Evolutionary conservation across 768 basidiomycete species (phyloP).

Genomic region (Lentinula lateritia): DNA sequence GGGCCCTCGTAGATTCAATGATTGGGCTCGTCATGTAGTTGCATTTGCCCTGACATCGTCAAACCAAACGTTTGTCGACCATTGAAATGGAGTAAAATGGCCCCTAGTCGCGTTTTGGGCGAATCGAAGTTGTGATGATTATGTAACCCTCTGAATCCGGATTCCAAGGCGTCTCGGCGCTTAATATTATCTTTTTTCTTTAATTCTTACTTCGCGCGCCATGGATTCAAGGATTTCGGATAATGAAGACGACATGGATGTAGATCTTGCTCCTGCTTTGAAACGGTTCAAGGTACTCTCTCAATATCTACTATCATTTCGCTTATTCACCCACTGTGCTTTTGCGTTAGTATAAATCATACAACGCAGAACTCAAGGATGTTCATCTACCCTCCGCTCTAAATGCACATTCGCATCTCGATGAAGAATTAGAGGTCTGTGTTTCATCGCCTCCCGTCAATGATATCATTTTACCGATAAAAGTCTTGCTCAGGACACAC

Average conservation of each 20-base stretch:
- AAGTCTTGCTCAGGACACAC: conserved; percentile 49
- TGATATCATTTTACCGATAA: neutral
- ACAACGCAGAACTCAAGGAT: conserved; percentile 36
- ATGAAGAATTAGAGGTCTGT: conserved; percentile 40
- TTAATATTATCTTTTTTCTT: neutral
- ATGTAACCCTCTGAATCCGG: too few relatives aligned
- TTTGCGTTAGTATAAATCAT: conserved; percentile 36
- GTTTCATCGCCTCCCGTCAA: neutral
- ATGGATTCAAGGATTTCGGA: neutral
- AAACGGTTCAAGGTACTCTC: conserved; percentile 8
- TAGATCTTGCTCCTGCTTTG: neutral
- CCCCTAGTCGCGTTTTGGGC: too few relatives aligned
- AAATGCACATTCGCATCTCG: conserved; percentile 27
- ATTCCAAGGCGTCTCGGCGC: neutral
- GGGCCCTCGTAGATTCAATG: too few relatives aligned
- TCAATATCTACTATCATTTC: neutral
- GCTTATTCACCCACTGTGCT: neutral
- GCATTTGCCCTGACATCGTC: too few relatives aligned
- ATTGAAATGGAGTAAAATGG: too few relatives aligned
- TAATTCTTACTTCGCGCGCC: neutral
- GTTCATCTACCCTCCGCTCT: conserved; percentile 50
- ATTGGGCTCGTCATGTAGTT: too few relatives aligned
- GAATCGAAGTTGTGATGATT: too few relatives aligned
- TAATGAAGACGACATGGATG: conserved; percentile 4
- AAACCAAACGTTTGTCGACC: too few relatives aligned